phyloP scores from a whole-genome alignment of 345 rosid genomes.

The Stellera chamaejasme region DNA sequence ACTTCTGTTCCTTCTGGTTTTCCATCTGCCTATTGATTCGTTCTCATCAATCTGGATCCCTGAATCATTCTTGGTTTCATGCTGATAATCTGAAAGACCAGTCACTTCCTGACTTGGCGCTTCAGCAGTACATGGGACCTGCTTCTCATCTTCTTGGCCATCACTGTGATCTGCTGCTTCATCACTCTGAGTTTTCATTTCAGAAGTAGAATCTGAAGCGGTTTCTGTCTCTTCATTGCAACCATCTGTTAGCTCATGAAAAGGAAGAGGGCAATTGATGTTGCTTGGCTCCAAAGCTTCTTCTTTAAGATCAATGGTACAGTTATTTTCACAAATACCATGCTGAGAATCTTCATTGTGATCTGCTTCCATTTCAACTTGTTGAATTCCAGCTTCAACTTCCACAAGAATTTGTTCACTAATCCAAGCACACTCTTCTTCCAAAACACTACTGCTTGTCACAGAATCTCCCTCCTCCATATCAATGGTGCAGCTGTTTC shows the following conservation, averaged over 20 bases:
- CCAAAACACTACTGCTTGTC: background rate
- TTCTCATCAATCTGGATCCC: constrained; percentile 15
- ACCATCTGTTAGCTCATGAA: constrained; percentile 5
- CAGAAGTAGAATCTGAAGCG: constrained; percentile 1
- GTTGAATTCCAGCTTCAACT: constrained; percentile 8
- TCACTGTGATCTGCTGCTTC: constrained; percentile 11
- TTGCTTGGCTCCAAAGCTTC: constrained; percentile 8
- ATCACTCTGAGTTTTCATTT: constrained; percentile 2
- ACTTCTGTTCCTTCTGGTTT: constrained; percentile 23
- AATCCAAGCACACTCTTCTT: constrained; percentile 19
- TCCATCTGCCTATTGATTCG: constrained; percentile 28
- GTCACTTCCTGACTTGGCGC: constrained; percentile 6
- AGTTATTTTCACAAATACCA: constrained; percentile 13
- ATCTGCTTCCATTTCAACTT: constrained; percentile 3
- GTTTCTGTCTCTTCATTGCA: background rate
- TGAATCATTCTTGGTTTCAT: background rate
- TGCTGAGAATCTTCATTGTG: constrained; percentile 11
- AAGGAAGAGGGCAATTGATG: background rate
- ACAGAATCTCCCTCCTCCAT: no score
- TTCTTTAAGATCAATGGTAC: background rate
- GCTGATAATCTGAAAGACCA: constrained; percentile 2
- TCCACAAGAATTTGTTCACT: constrained; percentile 13
- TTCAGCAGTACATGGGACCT: constrained; percentile 5
- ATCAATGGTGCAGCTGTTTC: no score
- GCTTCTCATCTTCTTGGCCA: constrained; percentile 2